Evolutionary conservation across 139 green algal species (phyloP), one percentile per base, ranked within the genome.

Genomic region (Coelastrella sp.): DNA sequence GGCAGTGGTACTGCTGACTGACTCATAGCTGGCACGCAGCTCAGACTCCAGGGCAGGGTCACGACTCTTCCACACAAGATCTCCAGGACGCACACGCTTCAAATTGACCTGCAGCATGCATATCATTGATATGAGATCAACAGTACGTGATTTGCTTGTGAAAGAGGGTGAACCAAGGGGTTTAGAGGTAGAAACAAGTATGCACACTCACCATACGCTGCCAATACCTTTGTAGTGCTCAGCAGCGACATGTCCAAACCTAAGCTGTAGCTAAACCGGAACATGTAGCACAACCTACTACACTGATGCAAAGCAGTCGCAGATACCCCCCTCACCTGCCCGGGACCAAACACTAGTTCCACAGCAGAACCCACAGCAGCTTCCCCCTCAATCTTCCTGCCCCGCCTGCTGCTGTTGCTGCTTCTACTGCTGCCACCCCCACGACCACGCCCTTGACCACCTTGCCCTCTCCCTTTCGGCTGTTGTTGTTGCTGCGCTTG

Each of bases 51-150:
- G 88, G 0, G 85, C 87, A 0, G 90, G 89, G 92, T 98, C 95
- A 76, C 92, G 92, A 56, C 79, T 98, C 65, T 92, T 89, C 96
- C 96, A 98, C 64, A 97, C 94, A 58, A 96, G 75, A 75, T 97
- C 84, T 4, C 96, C 95, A 0, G 86, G 56, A n/a, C 73, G 7
- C 59, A 90, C n/a, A 14, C 22, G 58, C 3, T 11, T 14, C 22
- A 85, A 0, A 5, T 47, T 13, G 47, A 84, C 74, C 60, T 84
- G 86, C 10, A 64, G 13, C 20, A 66, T 66, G 1, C 16, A 81
- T 58, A 16, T 59, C 76, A 76, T 8, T 76, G 68, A 16, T 22
- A n/a, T n/a, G 61, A 68, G 61, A 7, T 68, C 61, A 68, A 68
- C 10, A 10, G 10, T 10, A 68, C 61, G 10, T 68, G n/a, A n/a